Base-by-base conservation (phyloP, 345 rosid species). In the Citrus cavaleriei region DNA sequence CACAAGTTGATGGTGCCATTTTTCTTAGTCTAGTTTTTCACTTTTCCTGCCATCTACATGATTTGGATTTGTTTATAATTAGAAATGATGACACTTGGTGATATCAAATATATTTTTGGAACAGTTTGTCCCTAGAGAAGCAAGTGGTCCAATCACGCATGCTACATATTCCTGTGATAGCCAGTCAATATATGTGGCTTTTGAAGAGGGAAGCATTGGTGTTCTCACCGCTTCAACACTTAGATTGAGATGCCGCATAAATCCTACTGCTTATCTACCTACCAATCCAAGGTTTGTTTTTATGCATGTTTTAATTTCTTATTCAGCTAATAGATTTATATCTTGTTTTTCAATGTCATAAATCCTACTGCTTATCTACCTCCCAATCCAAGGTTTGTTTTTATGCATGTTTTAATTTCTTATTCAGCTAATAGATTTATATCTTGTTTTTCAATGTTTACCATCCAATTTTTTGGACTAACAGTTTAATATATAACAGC, bases 91-190 rank as follows among this genome's bases (percentile, higher is more conserved):
- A 54, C 58, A 54, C 58, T 18, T 54, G 28, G 77, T 57, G 49
- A 38, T 70, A 18, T 78, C 63, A 69, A 73, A 46, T 40, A 68
- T 42, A 77, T 74, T 74, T 78, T 60, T 79, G 62, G 30, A 86
- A 76, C 83, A 94, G 95, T 94, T 90, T 90, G 82, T 88, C 16
- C 87, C 85, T 60, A 79, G 85, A 30, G 97, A 94, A 84, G 87
- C 88, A 75, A 88, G 88, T 21, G 89, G 92, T 78, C 87, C 95
- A 22, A 90, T 94, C 81, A 91, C 98, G 2, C 89, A 91, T 82
- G 98, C 94, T 25, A 85, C 97, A 34, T 92, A 89, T 81, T 94
- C 98, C 27, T 94, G 97, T 66, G 93, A 94, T 74, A 85, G 94
- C 83, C 88, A 92, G 80, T 87, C 87, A 7, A 92, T 94, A 78